phyloP scores from a whole-genome alignment of 345 rosid genomes.

The Rhodamnia argentea region DNA sequence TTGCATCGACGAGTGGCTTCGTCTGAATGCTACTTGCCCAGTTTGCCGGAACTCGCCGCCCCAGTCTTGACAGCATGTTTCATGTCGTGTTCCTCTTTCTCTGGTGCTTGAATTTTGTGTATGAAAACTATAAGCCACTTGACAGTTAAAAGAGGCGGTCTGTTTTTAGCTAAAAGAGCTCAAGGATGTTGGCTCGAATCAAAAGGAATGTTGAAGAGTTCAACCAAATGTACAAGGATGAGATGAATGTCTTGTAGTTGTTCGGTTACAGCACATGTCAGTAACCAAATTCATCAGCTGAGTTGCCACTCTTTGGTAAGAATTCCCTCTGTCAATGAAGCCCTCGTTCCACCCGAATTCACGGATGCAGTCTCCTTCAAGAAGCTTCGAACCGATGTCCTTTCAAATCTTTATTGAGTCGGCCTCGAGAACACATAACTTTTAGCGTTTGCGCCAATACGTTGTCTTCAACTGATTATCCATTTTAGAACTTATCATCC shows the following conservation, averaged over 20 bases:
- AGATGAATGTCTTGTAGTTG: not conserved
- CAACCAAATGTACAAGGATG: not conserved
- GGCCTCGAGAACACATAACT: not conserved
- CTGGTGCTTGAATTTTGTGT: not conserved
- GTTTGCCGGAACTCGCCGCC: slow-evolving; percentile 3
- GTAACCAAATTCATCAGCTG: not conserved
- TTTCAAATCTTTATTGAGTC: not conserved
- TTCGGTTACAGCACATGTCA: not conserved
- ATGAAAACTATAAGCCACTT: not conserved
- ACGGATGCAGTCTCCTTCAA: not conserved
- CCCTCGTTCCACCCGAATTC: not conserved
- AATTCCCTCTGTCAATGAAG: not conserved
- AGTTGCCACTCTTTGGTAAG: not conserved
- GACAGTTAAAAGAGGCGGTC: not conserved
- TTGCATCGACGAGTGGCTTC: slow-evolving; percentile 11
- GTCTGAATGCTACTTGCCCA: slow-evolving; percentile 10
- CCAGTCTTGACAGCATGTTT: not conserved
- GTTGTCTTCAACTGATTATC: not conserved
- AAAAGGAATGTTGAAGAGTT: not conserved
- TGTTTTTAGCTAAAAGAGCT: not conserved
- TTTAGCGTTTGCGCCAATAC: not conserved
- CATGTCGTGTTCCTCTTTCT: not conserved
- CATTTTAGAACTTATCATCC: not conserved
- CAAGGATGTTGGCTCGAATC: not conserved
- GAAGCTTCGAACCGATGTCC: not conserved